Evolutionary conservation across 495 filamentous ascomycete species (phyloP).

Genomic region (Rhizodiscina lignyota): DNA sequence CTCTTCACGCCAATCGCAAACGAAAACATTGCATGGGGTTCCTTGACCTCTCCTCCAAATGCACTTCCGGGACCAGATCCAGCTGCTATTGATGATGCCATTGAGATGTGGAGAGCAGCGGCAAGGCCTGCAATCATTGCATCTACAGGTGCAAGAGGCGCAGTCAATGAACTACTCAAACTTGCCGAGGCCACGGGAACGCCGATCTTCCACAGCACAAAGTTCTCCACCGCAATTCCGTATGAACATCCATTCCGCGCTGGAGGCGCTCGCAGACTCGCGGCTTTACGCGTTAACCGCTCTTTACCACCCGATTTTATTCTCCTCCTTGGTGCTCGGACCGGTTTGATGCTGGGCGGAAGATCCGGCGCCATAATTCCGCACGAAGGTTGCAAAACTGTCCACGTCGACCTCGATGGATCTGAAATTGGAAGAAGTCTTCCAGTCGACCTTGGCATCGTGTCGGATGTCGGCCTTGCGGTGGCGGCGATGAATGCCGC

Average conservation of each 20-base stretch:
- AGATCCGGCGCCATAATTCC: constrained; percentile 10
- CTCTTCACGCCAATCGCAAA: constrained; percentile 11
- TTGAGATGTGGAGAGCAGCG: constrained; percentile 5
- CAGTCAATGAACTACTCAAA: constrained; percentile 4
- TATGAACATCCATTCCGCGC: constrained; percentile 6
- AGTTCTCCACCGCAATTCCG: constrained; percentile 9
- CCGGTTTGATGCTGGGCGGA: constrained; percentile 12
- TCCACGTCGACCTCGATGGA: constrained; percentile 15
- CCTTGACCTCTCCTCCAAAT: constrained; percentile 6
- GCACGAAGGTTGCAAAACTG: constrained; percentile 8
- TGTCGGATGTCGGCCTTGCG: constrained; percentile 8
- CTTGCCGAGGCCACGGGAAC: constrained; percentile 8
- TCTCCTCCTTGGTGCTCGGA: constrained; percentile 10
- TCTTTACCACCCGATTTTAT: constrained; percentile 10
- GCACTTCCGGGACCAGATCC: constrained; percentile 8
- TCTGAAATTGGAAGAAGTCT: constrained; percentile 12
- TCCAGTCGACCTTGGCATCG: constrained; percentile 11
- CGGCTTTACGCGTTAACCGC: constrained; percentile 2
- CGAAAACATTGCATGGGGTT: constrained; percentile 8
- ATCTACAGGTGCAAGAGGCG: constrained; percentile 8
- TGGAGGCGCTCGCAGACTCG: constrained; percentile 6
- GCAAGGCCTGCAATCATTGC: constrained; percentile 12
- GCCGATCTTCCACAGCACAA: constrained; percentile 14
- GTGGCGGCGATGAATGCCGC: constrained; percentile 4
- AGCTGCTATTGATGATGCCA: constrained; percentile 6